Evolutionary conservation across 495 filamentous ascomycete genomes (phyloP).

Genomic region (Penicillium fimorum): DNA sequence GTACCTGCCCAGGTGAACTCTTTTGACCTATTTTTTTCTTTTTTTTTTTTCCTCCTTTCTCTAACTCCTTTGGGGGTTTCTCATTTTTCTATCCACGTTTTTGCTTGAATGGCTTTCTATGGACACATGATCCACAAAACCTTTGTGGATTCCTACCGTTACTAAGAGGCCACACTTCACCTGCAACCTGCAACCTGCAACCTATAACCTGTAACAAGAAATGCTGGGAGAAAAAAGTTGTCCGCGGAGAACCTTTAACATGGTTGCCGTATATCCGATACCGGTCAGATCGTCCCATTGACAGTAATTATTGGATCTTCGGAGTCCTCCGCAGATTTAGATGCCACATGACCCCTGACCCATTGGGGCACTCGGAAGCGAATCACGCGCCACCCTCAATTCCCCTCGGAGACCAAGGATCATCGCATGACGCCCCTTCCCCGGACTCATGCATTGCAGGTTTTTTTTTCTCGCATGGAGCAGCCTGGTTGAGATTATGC

Average conservation of each 20-base stretch:
- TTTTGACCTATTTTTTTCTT: constrained; percentile 18
- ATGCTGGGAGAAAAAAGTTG: too few relatives aligned
- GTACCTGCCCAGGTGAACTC: constrained; percentile 4
- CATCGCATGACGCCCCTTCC: constrained; percentile 1
- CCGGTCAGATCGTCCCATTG: constrained; percentile 8
- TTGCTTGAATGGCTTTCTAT: neutral
- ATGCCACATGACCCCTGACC: constrained; percentile 9
- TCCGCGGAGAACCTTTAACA: too few relatives aligned
- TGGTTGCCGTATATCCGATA: constrained; percentile 22
- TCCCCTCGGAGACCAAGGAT: neutral
- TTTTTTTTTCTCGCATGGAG: neutral
- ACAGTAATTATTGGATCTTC: neutral
- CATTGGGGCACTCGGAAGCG: constrained; percentile 4
- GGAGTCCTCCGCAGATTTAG: neutral
- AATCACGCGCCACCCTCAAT: constrained; percentile 3
- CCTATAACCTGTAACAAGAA: too few relatives aligned
- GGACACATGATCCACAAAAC: too few relatives aligned
- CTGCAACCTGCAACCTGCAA: too few relatives aligned
- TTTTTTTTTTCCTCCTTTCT: constrained; percentile 18
- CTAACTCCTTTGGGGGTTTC: constrained; percentile 3
- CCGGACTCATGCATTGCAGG: constrained; percentile 7
- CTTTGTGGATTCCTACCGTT: too few relatives aligned
- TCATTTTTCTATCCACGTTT: constrained; percentile 5
- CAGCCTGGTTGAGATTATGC: neutral
- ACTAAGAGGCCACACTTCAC: too few relatives aligned